Evolutionary conservation across 345 rosid species (phyloP).

Genomic region (Capsella bursapastoris): DNA sequence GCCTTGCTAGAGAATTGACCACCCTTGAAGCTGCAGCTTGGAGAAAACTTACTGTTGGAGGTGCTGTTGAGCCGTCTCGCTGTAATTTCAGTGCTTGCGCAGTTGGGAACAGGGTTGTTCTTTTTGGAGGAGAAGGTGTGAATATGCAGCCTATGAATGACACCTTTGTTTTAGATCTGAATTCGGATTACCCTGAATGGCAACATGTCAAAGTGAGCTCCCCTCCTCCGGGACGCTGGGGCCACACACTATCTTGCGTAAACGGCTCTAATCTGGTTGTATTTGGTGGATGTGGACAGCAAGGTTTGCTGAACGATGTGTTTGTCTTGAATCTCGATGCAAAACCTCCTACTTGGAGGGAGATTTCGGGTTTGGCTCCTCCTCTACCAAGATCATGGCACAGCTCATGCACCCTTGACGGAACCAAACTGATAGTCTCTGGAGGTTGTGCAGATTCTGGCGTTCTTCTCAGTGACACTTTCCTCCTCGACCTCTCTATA

Average conservation of each 20-base stretch:
- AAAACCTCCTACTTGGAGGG: conserved; percentile 87
- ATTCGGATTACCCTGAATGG: conserved; percentile 80
- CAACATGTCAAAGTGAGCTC: conserved; percentile 85
- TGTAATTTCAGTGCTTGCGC: conserved; percentile 94
- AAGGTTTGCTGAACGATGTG: conserved; percentile 85
- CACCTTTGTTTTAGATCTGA: conserved; percentile 82
- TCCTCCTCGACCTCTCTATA: conserved; percentile 83
- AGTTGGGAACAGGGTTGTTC: conserved; percentile 83
- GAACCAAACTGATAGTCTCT: conserved; percentile 81
- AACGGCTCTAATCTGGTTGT: conserved; percentile 83
- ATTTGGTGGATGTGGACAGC: conserved; percentile 91
- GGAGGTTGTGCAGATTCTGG: conserved; percentile 96
- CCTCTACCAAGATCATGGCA: conserved; percentile 94
- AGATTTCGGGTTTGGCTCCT: conserved; percentile 84
- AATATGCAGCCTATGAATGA: conserved; percentile 97
- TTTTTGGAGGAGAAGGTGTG: conserved; percentile 92
- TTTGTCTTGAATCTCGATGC: conserved; percentile 85
- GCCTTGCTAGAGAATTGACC: conserved; percentile 82
- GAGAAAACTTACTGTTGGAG: conserved; percentile 89
- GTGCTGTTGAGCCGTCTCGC: conserved; percentile 86
- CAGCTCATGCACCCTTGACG: conserved; percentile 94
- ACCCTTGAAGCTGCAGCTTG: conserved; percentile 91
- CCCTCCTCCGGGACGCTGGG: conserved; percentile 94
- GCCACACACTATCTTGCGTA: conserved; percentile 83
- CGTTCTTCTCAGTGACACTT: conserved; percentile 87